A percentile compares a stretch with the other conserved stretches of the same genome.
phyloP scores from a whole-genome alignment of 176 grass and related monocot genomes.

The Aegilops speltoides region DNA sequence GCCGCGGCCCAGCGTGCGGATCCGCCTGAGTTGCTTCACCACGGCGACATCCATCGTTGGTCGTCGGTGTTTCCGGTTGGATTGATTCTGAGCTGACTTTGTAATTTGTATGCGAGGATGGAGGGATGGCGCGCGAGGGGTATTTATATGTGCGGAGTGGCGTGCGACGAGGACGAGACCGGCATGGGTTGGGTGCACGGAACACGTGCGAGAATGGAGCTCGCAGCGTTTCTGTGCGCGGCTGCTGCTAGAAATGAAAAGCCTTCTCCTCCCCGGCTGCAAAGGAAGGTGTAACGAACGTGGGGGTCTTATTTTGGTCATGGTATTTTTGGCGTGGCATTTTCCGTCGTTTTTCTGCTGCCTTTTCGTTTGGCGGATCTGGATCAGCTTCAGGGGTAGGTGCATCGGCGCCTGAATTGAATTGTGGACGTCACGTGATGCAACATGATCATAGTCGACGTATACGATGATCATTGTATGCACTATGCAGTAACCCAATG shows the following conservation, averaged over 20 bases:
- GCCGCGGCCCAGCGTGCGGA: constrained; percentile 62
- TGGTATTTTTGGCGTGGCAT: not conserved
- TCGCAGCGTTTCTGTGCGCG: not conserved
- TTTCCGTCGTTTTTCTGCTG: not conserved
- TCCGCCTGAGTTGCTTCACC: constrained; percentile 32
- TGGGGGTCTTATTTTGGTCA: constrained; percentile 1
- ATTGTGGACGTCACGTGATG: not conserved
- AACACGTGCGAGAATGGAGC: constrained; percentile 39
- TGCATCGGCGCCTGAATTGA: not conserved
- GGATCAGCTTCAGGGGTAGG: not conserved
- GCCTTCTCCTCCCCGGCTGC: not conserved
- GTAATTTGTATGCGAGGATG: not conserved
- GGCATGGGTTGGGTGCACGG: not conserved
- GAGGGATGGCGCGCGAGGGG: not conserved
- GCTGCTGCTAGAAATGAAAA: not conserved
- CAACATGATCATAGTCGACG: not conserved
- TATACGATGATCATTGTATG: not conserved
- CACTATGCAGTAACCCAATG: no score
- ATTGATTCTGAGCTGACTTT: not conserved
- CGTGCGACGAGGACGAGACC: not conserved
- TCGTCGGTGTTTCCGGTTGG: not conserved
- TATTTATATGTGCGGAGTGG: not conserved
- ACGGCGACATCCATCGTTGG: not conserved
- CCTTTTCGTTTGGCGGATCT: constrained; percentile 3
- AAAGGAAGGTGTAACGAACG: constrained; percentile 42